Evolutionary conservation across 768 basidiomycete genomes (phyloP).

Genomic region (Grammothele lineata): DNA sequence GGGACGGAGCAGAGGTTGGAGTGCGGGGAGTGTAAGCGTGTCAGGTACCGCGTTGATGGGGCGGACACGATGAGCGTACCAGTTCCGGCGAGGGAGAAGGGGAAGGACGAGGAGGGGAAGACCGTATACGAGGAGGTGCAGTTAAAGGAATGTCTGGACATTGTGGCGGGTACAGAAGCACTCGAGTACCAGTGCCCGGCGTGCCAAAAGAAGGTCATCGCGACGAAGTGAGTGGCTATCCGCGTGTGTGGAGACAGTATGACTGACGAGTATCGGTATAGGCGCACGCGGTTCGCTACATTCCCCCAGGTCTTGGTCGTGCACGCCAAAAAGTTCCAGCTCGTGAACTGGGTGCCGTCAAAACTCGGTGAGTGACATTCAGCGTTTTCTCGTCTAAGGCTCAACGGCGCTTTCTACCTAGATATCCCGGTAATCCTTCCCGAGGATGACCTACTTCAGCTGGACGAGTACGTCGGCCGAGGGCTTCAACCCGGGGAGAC

Average conservation of each 20-base stretch:
- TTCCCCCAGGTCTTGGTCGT: slow-evolving; percentile 88
- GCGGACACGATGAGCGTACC: slow-evolving; percentile 77
- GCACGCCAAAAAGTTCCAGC: slow-evolving; percentile 91
- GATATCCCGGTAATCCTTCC: slow-evolving; percentile 85
- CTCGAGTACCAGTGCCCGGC: slow-evolving; percentile 79
- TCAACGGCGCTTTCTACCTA: slow-evolving; percentile 24
- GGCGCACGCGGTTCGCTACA: slow-evolving; percentile 72
- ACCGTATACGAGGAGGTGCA: slow-evolving; percentile 56
- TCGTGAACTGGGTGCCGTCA: slow-evolving; percentile 94
- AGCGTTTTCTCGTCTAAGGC: neutral
- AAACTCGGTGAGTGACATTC: slow-evolving; percentile 66
- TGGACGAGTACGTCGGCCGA: slow-evolving; percentile 62
- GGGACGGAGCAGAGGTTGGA: slow-evolving; percentile 85
- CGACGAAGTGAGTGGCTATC: slow-evolving; percentile 57
- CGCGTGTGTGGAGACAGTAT: no score
- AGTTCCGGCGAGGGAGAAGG: slow-evolving; percentile 63
- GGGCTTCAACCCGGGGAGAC: slow-evolving; percentile 58
- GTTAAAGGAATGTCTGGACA: slow-evolving; percentile 58
- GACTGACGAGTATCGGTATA: slow-evolving; percentile 24
- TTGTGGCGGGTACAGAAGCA: slow-evolving; percentile 53
- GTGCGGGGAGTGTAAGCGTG: slow-evolving; percentile 72
- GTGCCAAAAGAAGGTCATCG: slow-evolving; percentile 65
- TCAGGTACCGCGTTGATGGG: slow-evolving; percentile 76
- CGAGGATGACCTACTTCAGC: slow-evolving; percentile 46
- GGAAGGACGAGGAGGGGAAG: slow-evolving; percentile 58